Percentiles rank a stretch among this genome's conserved stretches.
These are phyloP conservation scores for Austroboletus festivus DNA, from an alignment of 768 basidiomycete genomes.

Conservation along the genomic window DNA sequence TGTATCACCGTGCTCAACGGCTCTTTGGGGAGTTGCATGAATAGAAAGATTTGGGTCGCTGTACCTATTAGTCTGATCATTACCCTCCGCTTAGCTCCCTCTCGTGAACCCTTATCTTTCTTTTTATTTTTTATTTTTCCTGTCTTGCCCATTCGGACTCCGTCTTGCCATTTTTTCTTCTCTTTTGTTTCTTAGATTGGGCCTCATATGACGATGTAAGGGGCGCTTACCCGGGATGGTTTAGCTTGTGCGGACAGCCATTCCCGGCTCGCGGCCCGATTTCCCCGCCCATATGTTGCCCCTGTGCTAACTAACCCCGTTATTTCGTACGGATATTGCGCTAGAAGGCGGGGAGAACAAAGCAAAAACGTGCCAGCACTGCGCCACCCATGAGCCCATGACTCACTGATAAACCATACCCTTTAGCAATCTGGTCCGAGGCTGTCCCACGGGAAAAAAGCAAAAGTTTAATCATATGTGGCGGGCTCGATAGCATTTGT, in stretches of 20 bases:
- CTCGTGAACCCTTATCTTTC: not conserved
- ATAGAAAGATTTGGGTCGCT: too few relatives aligned
- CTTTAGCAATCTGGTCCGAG: too few relatives aligned
- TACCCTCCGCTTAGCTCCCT: not conserved
- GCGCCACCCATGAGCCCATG: too few relatives aligned
- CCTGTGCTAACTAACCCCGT: not conserved
- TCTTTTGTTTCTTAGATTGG: not conserved
- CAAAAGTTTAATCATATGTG: not conserved
- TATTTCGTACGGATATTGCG: not conserved
- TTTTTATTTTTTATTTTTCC: not conserved
- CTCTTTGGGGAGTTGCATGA: too few relatives aligned
- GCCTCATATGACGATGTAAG: not conserved
- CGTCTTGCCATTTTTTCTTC: not conserved
- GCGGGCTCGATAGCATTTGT: not conserved
- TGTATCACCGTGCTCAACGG: too few relatives aligned
- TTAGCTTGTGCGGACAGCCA: not conserved
- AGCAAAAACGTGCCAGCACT: not conserved
- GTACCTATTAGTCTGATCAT: not conserved
- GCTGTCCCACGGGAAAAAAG: not conserved
- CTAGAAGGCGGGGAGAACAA: not conserved
- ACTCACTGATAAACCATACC: not conserved
- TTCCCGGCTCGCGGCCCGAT: conserved; percentile 4
- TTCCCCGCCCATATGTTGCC: not conserved
- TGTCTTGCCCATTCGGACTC: not conserved
- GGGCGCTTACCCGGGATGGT: not conserved